Percentiles rank a stretch among this genome's conserved stretches.
Conservation (phyloP, 495 filamentous ascomycete species). For the Aspergillus ostianus region DNA sequence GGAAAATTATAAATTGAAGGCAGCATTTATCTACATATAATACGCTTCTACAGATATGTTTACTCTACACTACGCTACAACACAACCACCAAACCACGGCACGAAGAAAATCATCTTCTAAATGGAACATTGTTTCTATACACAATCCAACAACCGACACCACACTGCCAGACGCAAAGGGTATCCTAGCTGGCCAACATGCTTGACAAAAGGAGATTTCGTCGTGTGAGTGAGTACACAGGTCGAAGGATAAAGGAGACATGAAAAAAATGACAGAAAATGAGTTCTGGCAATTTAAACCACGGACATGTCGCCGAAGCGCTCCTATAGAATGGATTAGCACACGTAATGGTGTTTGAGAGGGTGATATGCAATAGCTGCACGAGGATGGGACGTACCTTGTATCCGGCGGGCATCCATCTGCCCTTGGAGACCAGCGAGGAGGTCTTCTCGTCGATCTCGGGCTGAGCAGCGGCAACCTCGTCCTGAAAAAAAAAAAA, state of each 20-base stretch:
- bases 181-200: conserved; percentile 28
- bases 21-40: too few relatives aligned
- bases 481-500: conserved; percentile 68
- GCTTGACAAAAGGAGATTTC: conserved; percentile 35
- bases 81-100: not conserved
- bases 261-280: conserved; percentile 22
- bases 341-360: not conserved
- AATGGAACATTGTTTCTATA: conserved; percentile 48
- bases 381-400: conserved; percentile 55
- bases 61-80: not conserved
- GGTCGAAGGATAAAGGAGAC: conserved; percentile 36
- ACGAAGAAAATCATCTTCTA: conserved; percentile 24
- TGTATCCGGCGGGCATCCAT: conserved; percentile 98
- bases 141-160: conserved; percentile 37
- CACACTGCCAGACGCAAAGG: conserved; percentile 28
- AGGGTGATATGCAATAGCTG: not conserved
- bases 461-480: conserved; percentile 84
- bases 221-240: conserved; percentile 38
- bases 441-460: conserved; percentile 91
- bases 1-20: too few relatives aligned
- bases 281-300: conserved; percentile 58
- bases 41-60: not conserved
- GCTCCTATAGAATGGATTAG: conserved; percentile 62
- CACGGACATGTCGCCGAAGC: conserved; percentile 93
- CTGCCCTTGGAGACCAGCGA: conserved; percentile 93